These are phyloP conservation scores for Macrophomina phaseolina DNA, from an alignment of 2,329 filamentous ascomycete genomes.

Conservation along the genomic window DNA sequence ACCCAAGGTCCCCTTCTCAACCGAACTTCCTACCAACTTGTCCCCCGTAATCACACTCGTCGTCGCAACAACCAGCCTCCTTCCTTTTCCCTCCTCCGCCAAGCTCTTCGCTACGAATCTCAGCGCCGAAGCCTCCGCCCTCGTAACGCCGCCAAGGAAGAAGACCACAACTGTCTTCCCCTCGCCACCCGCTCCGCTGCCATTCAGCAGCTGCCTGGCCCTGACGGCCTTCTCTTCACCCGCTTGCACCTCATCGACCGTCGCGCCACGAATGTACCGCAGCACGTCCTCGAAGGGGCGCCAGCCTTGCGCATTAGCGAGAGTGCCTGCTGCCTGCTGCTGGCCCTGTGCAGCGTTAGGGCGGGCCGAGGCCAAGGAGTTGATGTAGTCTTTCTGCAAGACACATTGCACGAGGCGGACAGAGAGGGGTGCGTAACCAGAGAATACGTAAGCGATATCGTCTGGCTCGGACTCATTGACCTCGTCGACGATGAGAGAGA, in stretches of 20 bases:
- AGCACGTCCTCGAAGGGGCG: slow-evolving; percentile 91
- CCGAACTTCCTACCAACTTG: slow-evolving; percentile 82
- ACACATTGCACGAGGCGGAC: slow-evolving; percentile 91
- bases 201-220: slow-evolving; percentile 80
- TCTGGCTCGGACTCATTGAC: slow-evolving; percentile 94
- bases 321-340: slow-evolving; percentile 48
- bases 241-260: slow-evolving; percentile 90
- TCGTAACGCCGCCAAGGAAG: slow-evolving; percentile 95
- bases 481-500: slow-evolving; percentile 92
- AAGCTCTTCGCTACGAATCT: slow-evolving; percentile 82
- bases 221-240: slow-evolving; percentile 92
- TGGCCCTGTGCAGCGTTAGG: slow-evolving; percentile 55
- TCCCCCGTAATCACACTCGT: slow-evolving; percentile 91
- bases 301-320: slow-evolving; percentile 75
- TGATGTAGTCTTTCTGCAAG: slow-evolving; percentile 84
- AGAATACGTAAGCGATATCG: slow-evolving; percentile 97
- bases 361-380: slow-evolving; percentile 63
- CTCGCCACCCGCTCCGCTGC: slow-evolving; percentile 65
- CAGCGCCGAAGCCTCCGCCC: slow-evolving; percentile 92
- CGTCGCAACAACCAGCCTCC: slow-evolving; percentile 86
- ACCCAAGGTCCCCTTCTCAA: slow-evolving; percentile 65
- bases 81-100: slow-evolving; percentile 68
- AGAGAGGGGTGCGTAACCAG: slow-evolving; percentile 91
- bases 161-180: slow-evolving; percentile 79
- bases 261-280: slow-evolving; percentile 84